These are phyloP conservation scores for Rhododendron simsii DNA, from an alignment of 148 eudicot species.

Conservation along the genomic window DNA sequence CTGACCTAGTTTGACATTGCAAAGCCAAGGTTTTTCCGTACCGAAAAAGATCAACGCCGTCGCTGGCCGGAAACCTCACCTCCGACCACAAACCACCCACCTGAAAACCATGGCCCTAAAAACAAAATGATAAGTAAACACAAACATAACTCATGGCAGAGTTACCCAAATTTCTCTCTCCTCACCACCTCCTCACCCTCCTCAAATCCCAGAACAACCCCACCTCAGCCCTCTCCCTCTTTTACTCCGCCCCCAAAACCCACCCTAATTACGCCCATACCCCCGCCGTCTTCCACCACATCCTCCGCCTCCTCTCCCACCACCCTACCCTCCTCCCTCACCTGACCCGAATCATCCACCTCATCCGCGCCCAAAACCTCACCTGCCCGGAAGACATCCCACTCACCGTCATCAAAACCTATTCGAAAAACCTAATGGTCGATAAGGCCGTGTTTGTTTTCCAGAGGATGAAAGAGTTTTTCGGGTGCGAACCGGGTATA, in stretches of 20 bases:
- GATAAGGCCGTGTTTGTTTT: slow-evolving; percentile 52
- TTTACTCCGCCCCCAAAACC: slow-evolving; percentile 39
- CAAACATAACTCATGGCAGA: slow-evolving; percentile 23
- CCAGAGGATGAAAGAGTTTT: slow-evolving; percentile 50
- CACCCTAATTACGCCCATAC: slow-evolving; percentile 33
- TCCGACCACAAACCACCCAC: background rate
- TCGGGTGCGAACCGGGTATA: slow-evolving; percentile 66
- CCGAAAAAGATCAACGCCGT: no score
- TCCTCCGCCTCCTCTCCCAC: slow-evolving; percentile 54
- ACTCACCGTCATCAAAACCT: slow-evolving; percentile 38
- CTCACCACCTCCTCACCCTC: slow-evolving; percentile 42
- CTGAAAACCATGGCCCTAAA: background rate
- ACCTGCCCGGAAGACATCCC: slow-evolving; percentile 56
- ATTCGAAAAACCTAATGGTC: slow-evolving; percentile 46
- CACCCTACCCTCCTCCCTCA: slow-evolving; percentile 33
- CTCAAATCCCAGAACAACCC: slow-evolving; percentile 57
- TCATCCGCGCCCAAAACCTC: slow-evolving; percentile 45
- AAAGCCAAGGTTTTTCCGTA: no score
- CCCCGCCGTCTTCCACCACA: slow-evolving; percentile 54
- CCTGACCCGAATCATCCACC: slow-evolving; percentile 37
- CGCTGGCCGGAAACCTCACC: no score
- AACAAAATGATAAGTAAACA: background rate
- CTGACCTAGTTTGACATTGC: no score
- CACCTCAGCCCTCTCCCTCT: slow-evolving; percentile 52
- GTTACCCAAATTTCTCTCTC: slow-evolving; percentile 41